phyloP scores from a whole-genome alignment of 1,284 basidiomycete genomes.

The Boletus holoroseus region DNA sequence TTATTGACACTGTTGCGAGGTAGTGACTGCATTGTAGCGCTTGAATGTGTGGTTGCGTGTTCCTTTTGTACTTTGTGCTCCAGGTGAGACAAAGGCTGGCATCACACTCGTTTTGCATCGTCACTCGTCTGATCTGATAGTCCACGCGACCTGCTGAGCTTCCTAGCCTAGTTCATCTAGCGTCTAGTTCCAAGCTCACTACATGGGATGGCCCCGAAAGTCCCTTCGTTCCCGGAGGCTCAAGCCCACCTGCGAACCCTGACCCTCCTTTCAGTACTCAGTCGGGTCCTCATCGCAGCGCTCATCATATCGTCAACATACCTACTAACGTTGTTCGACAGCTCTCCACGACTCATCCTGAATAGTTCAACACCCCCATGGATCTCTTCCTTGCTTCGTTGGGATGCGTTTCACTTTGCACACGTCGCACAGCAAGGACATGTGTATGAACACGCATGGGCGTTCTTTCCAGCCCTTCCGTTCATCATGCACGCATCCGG shows the following conservation, averaged over 20 bases:
- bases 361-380: slow-evolving; percentile 18
- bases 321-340: slow-evolving; percentile 40
- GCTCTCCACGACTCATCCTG: slow-evolving; percentile 39
- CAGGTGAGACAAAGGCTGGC: neutral
- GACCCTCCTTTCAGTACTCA: slow-evolving; percentile 24
- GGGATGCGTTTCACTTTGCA: slow-evolving; percentile 85
- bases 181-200: neutral
- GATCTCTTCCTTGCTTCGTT: slow-evolving; percentile 54
- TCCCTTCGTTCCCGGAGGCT: neutral
- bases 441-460: slow-evolving; percentile 79
- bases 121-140: neutral
- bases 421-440: slow-evolving; percentile 65
- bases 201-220: slow-evolving; percentile 1
- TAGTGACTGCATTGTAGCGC: neutral
- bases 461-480: slow-evolving; percentile 77
- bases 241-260: slow-evolving; percentile 20
- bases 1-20: neutral
- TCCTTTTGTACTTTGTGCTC: neutral
- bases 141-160: neutral
- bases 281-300: slow-evolving; percentile 17
- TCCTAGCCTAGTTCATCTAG: neutral
- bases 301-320: slow-evolving; percentile 30
- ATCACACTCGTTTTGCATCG: too few relatives aligned
- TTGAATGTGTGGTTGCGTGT: neutral
- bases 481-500: slow-evolving; percentile 45